A percentile compares a stretch with the other conserved stretches of the same genome.
phyloP scores from a whole-genome alignment of 495 filamentous ascomycete genomes.

The Penicillium alfredii region DNA sequence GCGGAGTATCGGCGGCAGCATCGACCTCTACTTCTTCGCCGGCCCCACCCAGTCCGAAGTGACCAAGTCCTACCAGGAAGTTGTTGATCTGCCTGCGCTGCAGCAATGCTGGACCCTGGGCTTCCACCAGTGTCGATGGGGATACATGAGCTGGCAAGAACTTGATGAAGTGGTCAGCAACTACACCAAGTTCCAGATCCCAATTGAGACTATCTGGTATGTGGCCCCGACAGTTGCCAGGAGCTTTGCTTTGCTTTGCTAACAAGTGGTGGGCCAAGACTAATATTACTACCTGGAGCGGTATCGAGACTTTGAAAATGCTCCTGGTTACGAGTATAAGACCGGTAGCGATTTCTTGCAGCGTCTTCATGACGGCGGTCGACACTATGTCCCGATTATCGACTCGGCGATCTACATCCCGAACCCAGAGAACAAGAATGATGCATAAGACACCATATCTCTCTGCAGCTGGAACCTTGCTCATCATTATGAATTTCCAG shows the following conservation, averaged over 20 bases:
- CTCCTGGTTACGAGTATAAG: constrained; percentile 42
- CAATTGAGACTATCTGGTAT: constrained; percentile 56
- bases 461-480: background rate
- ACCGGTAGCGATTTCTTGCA: constrained; percentile 56
- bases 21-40: constrained; percentile 51
- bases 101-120: constrained; percentile 51
- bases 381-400: constrained; percentile 77
- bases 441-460: constrained; percentile 43
- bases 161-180: constrained; percentile 45
- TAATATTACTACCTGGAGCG: constrained; percentile 54
- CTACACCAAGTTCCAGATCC: constrained; percentile 44
- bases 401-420: constrained; percentile 77
- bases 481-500: constrained; percentile 17
- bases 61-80: constrained; percentile 40
- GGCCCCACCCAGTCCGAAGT: constrained; percentile 45
- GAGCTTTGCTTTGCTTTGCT: too few relatives aligned
- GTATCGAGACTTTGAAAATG: constrained; percentile 56
- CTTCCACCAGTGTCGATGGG: constrained; percentile 53
- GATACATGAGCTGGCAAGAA: constrained; percentile 46
- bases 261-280: constrained; percentile 31
- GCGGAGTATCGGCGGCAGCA: constrained; percentile 52
- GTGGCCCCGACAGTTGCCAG: too few relatives aligned
- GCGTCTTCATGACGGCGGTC: constrained; percentile 57
- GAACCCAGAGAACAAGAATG: constrained; percentile 62
- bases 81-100: constrained; percentile 46